These are phyloP conservation scores for Apophysomyces ossiformis DNA, from an alignment of 371 early-diverging fungal genomes.

Conservation along the genomic window DNA sequence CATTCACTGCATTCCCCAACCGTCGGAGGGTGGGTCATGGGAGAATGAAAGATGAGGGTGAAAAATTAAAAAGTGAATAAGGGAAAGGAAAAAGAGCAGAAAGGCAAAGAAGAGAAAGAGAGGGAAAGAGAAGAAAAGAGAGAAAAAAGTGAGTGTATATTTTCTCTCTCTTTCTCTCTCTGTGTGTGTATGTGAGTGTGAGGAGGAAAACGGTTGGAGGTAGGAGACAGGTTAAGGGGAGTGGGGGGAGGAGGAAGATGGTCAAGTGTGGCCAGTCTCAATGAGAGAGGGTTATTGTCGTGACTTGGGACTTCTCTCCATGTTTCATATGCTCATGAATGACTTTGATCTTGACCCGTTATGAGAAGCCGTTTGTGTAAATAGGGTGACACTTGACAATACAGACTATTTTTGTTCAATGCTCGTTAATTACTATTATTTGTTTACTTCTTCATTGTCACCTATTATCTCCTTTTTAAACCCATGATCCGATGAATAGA, in stretches of 20 bases:
- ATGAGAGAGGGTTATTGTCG: background rate
- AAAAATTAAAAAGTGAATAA: background rate
- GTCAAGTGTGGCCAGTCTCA: background rate
- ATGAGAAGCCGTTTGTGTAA: background rate
- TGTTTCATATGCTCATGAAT: slow-evolving; percentile 2
- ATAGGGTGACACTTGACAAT: background rate
- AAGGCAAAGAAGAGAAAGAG: background rate
- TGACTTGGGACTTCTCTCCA: background rate
- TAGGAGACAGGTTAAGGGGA: background rate
- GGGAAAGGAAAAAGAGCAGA: background rate
- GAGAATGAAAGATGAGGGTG: background rate
- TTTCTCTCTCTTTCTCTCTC: too few relatives aligned
- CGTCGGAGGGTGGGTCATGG: slow-evolving; percentile 22
- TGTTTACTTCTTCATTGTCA: background rate
- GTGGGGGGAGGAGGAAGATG: background rate
- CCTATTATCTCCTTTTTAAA: too few relatives aligned
- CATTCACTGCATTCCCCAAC: slow-evolving; percentile 28
- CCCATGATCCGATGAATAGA: background rate
- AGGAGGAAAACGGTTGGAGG: background rate
- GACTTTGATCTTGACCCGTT: background rate
- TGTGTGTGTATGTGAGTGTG: background rate
- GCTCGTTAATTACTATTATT: background rate
- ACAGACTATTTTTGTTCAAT: background rate
- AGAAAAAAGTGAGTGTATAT: background rate
- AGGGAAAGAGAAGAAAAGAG: background rate